Evolutionary conservation across 179 eudicot species (phyloP), one percentile per base, ranked within the genome.

Genomic region (Kewa caespitosa): DNA sequence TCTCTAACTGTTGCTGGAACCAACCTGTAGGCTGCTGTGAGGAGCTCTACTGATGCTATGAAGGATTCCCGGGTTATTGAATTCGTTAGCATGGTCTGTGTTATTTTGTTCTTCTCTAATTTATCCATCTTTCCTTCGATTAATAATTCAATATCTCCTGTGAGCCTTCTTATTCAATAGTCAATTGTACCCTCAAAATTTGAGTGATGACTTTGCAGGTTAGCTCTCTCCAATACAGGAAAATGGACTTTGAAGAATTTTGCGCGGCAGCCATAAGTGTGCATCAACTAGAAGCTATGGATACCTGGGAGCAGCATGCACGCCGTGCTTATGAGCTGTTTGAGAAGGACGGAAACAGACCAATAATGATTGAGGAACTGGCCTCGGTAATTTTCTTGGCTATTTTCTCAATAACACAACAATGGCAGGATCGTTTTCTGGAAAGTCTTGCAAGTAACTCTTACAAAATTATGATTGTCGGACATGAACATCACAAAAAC

Each of bases 321-420:
- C 91, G 85, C 23, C 82, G 77, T 79, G 97, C 90, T 31, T 88
- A 88, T 55, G 94, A 91, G 77, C 76, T 91, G 33, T 92, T 92
- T 80, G 97, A 92, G 73, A 92, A 89, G 83, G 92, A 92, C 80
- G 96, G 96, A 30, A 91, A 92, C 81, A 80, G 96, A 77, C 84
- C 97, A 57, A 92, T 92, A 31, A 92, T 89, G 96, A 92, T 91
- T 67, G 91, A 92, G 78, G 97, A 92, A 79, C 87, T 92, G 73
- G 96, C 97, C 57, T 92, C 96, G 34, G 96, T 92, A 90, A 14
- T 76, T 68, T 71, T 74, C 52, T 61, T 25, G 33, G 43, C 55
- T 15, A 11, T 38, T 48, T 71, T 8, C 18, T 28, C 33, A 38
- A 8, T 32, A 3, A 8, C 63, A 27, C 14, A 59, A 59, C 36